These are phyloP conservation scores for Curvularia sp. DNA, from an alignment of 2,329 filamentous ascomycete species.

Conservation along the genomic window DNA sequence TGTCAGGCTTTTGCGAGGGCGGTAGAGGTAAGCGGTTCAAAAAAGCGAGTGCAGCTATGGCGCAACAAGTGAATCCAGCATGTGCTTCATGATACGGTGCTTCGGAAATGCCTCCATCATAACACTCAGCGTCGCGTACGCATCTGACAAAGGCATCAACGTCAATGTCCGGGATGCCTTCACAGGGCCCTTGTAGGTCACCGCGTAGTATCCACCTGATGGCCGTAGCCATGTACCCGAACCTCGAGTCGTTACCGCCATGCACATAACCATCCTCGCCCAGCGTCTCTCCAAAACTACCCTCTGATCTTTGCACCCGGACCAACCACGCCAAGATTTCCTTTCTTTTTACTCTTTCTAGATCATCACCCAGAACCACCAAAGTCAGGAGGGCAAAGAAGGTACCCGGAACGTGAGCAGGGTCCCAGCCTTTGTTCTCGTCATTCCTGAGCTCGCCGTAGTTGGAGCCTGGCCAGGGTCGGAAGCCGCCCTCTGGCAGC, in stretches of 20 bases:
- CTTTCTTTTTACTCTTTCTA: constrained; percentile 68
- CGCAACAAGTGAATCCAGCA: constrained; percentile 91
- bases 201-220: constrained; percentile 84
- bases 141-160: constrained; percentile 73
- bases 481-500: constrained; percentile 85
- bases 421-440: constrained; percentile 68
- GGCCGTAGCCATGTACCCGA: constrained; percentile 83
- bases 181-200: constrained; percentile 58
- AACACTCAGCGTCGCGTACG: constrained; percentile 73
- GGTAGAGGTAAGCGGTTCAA: constrained; percentile 66
- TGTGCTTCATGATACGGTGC: constrained; percentile 82
- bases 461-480: constrained; percentile 77
- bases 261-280: constrained; percentile 67
- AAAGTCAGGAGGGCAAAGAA: constrained; percentile 85
- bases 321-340: constrained; percentile 77
- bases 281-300: constrained; percentile 88
- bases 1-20: constrained; percentile 33
- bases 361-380: constrained; percentile 68
- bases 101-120: constrained; percentile 85
- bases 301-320: constrained; percentile 78
- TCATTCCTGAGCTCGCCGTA: constrained; percentile 58
- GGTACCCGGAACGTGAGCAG: constrained; percentile 85
- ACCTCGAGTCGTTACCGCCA: constrained; percentile 84
- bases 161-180: constrained; percentile 74
- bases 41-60: constrained; percentile 77